Base-by-base conservation (phyloP, 306 rosid genomes). In the Casuarina equisetifolia region DNA sequence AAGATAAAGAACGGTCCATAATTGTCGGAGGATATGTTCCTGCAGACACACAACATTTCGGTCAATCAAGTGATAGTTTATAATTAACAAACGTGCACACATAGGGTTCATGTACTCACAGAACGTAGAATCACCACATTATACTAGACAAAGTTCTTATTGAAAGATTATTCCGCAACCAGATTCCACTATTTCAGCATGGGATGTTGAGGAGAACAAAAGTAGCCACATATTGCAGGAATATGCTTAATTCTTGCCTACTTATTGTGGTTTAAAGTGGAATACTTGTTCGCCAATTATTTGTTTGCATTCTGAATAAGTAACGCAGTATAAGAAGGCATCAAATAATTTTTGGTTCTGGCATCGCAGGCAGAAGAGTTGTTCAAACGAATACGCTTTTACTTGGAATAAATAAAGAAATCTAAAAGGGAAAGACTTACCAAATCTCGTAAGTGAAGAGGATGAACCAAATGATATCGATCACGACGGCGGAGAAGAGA, bases 391-490 rank as follows among this genome's bases (percentile, higher is more conserved):
- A 44, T 54, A 44, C 45, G 17, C 7, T 54, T 20, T 55, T 58
- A 51, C 2, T 40, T 6, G 2, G 8, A 44, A n/a, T 9, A 9
- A 40, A 51, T 52, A 50, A 35, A 61, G 6, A n/a, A 13, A 55
- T 38, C 51, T n/a, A 35, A 43, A 51, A 25, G 50, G 57, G 58
- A 73, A 5, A 10, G n/a, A 80, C 84, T 66, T 63, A 91, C 98
- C 98, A 94, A 73, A 91, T 94, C 52, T 89, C 92, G 48, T 74
- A 74, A 79, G 83, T 44, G 77, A 94, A 94, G 80, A 92, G 92
- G 88, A 90, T 74, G 86, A 94, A 94, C 97, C 98, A 94, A 68
- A 70, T 74, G 77, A 94, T 15, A 72, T 94, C 98, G 39, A 94
- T 92, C 80, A 90, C 79, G 1, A 94, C 53, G 0, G 95, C 82